These are phyloP conservation scores for Clavispora asparagi DNA, from an alignment of 805 yeast genomes.

Conservation along the genomic window DNA sequence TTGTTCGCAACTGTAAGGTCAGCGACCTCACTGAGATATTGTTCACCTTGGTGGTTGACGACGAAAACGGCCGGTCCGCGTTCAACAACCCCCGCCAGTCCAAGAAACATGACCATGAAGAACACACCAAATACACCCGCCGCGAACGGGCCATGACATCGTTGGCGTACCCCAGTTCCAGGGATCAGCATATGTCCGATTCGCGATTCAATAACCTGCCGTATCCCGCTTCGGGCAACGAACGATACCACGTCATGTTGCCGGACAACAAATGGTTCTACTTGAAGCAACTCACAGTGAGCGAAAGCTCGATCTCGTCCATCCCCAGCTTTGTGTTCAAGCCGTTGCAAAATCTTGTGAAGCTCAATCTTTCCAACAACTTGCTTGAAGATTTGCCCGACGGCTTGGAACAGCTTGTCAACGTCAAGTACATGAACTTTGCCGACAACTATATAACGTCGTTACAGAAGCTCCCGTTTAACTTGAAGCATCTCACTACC, in stretches of 20 bases:
- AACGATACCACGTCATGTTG: slow-evolving; percentile 11
- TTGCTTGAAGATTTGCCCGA: slow-evolving; percentile 44
- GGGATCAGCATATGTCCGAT: slow-evolving; percentile 1
- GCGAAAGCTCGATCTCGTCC: slow-evolving; percentile 34
- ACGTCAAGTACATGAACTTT: slow-evolving; percentile 43
- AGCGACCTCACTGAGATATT: slow-evolving; percentile 50
- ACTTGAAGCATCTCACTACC: slow-evolving; percentile 34
- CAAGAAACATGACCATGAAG: slow-evolving; percentile 9
- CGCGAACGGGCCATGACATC: slow-evolving; percentile 13
- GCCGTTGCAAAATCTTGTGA: slow-evolving; percentile 36
- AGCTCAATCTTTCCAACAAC: slow-evolving; percentile 54
- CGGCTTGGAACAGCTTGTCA: slow-evolving; percentile 46
- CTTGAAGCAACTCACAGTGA: slow-evolving; percentile 36
- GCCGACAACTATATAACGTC: slow-evolving; percentile 37
- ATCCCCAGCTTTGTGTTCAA: slow-evolving; percentile 33
- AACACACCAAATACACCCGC: not conserved
- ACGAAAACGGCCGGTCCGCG: slow-evolving; percentile 37
- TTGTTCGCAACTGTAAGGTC: slow-evolving; percentile 47
- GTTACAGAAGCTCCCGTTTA: slow-evolving; percentile 29
- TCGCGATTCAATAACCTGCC: not conserved
- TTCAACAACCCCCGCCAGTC: slow-evolving; percentile 23
- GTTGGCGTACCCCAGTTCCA: slow-evolving; percentile 1
- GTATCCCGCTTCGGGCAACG: slow-evolving; percentile 11
- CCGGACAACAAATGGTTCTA: slow-evolving; percentile 37
- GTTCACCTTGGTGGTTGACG: slow-evolving; percentile 50